Conservation (phyloP, 2,329 filamentous ascomycete species). For the Thelonectria blattea region DNA sequence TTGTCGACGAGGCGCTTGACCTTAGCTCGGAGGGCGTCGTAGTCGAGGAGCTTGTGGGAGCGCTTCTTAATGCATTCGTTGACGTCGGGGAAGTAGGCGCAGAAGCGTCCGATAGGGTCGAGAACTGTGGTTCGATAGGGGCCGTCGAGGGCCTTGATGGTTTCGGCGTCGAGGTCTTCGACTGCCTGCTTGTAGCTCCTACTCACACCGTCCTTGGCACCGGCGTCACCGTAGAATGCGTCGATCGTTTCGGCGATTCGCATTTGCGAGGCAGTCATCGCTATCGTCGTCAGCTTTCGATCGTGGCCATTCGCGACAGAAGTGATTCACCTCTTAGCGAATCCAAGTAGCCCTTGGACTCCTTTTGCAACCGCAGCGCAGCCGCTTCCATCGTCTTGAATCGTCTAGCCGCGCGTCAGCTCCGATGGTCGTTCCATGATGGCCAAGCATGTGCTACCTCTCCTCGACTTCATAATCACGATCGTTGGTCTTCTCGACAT, state of each 20-base stretch:
- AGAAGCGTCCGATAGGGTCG: conserved; percentile 94
- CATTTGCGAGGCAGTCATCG: conserved; percentile 99
- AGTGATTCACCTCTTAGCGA: conserved; percentile 75
- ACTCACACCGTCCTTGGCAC: conserved; percentile 92
- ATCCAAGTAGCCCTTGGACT: conserved; percentile 97
- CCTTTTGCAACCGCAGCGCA: conserved; percentile 89
- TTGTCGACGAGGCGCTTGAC: conserved; percentile 98
- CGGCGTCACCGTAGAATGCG: conserved; percentile 96
- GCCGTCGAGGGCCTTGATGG: conserved; percentile 96
- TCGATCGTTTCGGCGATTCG: conserved; percentile 99
- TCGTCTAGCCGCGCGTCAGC: conserved; percentile 62
- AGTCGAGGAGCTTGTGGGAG: conserved; percentile 97
- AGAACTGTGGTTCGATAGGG: conserved; percentile 94
- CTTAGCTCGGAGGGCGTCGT: conserved; percentile 92
- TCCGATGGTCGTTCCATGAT: background rate
- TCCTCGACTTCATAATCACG: conserved; percentile 99
- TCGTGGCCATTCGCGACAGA: background rate
- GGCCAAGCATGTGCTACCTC: conserved; percentile 56
- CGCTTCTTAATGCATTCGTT: conserved; percentile 99
- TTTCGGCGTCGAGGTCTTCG: conserved; percentile 96
- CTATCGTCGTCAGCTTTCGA: conserved; percentile 51
- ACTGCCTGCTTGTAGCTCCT: conserved; percentile 98
- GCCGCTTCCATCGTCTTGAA: conserved; percentile 98
- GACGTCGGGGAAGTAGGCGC: conserved; percentile 97
- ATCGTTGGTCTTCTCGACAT: conserved; percentile 98